These are phyloP conservation scores for Bothriochloa decipiens DNA, from an alignment of 176 grass and related monocot genomes.

Conservation along the genomic window DNA sequence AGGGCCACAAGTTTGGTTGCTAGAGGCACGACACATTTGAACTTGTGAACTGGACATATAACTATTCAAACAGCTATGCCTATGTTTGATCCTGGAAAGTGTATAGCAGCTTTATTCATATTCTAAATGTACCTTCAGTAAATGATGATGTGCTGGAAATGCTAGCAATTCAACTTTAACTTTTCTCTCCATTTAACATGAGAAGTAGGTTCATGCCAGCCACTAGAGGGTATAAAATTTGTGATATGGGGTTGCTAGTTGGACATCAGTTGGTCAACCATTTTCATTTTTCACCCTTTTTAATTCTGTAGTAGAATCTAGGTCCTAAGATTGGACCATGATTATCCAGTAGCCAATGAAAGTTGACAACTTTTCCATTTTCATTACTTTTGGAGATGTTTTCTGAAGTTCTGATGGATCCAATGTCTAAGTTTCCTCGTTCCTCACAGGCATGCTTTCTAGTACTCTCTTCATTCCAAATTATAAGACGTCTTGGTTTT, in stretches of 20 bases:
- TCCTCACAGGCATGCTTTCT: background rate
- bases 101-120: background rate
- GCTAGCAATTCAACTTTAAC: background rate
- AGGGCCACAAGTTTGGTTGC: background rate
- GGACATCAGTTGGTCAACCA: background rate
- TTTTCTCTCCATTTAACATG: background rate
- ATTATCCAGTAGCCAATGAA: background rate
- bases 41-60: background rate
- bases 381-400: background rate
- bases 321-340: background rate
- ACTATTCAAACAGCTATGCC: no score
- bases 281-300: background rate
- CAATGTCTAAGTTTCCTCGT: background rate
- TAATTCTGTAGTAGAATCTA: background rate
- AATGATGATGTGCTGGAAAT: background rate
- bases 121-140: background rate
- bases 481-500: no score
- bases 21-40: background rate
- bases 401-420: background rate
- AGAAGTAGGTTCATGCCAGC: background rate
- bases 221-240: background rate
- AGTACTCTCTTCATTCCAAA: no score
- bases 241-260: background rate
- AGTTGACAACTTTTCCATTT: background rate
- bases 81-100: background rate